These are phyloP conservation scores for Phytophthora fragariaefolia DNA, from an alignment of 352 stramenopile species.

Conservation along the genomic window DNA sequence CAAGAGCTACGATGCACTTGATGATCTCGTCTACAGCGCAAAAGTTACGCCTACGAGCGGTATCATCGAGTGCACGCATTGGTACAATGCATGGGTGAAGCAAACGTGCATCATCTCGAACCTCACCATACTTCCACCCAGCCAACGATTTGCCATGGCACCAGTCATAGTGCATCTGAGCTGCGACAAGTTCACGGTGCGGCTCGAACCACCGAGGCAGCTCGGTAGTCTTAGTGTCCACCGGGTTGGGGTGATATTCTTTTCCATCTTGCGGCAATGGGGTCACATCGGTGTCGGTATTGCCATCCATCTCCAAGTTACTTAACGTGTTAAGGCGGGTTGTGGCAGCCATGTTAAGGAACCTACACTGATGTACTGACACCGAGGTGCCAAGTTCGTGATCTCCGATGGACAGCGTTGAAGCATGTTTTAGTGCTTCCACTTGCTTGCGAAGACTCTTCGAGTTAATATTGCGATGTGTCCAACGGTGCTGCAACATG, in stretches of 20 bases:
- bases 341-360: constrained; percentile 39
- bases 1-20: constrained; percentile 65
- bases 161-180: constrained; percentile 77
- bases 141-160: constrained; percentile 56
- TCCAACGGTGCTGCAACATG: constrained; percentile 80
- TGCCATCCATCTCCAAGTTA: constrained; percentile 13
- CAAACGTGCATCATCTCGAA: constrained; percentile 47
- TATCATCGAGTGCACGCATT: constrained; percentile 50
- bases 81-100: constrained; percentile 63
- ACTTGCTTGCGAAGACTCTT: constrained; percentile 57
- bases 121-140: constrained; percentile 49
- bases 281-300: constrained; percentile 1
- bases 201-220: constrained; percentile 47
- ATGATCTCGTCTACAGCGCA: constrained; percentile 61
- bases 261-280: not conserved
- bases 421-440: constrained; percentile 46
- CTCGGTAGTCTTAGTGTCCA: constrained; percentile 34
- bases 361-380: constrained; percentile 59
- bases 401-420: constrained; percentile 48
- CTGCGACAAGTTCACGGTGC: constrained; percentile 42
- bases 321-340: constrained; percentile 35
- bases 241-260: constrained; percentile 49
- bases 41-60: constrained; percentile 49
- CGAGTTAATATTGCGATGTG: constrained; percentile 61
- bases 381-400: constrained; percentile 57